Conservation (phyloP, 192 early-diverging fungal genomes). For the Entomortierella beljakovae region DNA sequence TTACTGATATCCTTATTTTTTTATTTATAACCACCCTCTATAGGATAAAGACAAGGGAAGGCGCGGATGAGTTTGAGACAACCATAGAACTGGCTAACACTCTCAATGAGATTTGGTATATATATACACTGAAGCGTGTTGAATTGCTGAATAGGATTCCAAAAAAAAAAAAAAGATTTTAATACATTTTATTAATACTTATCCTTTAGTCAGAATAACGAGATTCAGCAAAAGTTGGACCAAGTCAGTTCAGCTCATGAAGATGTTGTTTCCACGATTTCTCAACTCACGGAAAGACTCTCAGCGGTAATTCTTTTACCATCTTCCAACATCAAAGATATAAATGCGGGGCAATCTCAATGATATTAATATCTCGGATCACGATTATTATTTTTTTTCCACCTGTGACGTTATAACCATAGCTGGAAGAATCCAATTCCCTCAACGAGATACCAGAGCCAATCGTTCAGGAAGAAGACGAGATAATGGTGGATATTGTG, state of each 20-base stretch:
- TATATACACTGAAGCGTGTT: no score
- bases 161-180: background rate
- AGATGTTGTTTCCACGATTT: constrained; percentile 28
- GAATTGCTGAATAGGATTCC: background rate
- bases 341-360: background rate
- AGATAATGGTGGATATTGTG: constrained; percentile 27
- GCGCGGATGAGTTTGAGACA: constrained; percentile 40
- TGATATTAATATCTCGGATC: background rate
- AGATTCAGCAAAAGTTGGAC: constrained; percentile 5
- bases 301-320: constrained; percentile 14
- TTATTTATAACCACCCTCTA: background rate
- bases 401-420: background rate
- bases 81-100: constrained; percentile 22
- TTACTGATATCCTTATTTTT: background rate
- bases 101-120: constrained; percentile 48
- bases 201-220: constrained; percentile 15
- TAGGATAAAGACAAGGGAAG: constrained; percentile 41
- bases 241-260: constrained; percentile 21
- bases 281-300: constrained; percentile 1
- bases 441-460: constrained; percentile 24
- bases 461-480: constrained; percentile 9
- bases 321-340: background rate
- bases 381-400: background rate
- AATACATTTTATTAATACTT: background rate
- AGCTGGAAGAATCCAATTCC: constrained; percentile 35